A percentile compares a stretch with the other conserved stretches of the same genome.
Evolutionary conservation across 306 rosid species (phyloP).

Genomic region (Castanea mollissima): DNA sequence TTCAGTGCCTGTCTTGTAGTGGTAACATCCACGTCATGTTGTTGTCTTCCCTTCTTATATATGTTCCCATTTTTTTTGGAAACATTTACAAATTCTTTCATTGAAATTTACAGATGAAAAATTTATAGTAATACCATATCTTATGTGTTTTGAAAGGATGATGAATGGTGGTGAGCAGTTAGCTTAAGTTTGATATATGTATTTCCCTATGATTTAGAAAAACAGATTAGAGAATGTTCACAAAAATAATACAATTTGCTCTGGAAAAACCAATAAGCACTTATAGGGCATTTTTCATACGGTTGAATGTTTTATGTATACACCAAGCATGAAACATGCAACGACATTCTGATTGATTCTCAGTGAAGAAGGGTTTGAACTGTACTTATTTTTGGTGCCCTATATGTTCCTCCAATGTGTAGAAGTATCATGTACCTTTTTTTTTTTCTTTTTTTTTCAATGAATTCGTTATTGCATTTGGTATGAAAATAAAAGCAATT

Average conservation of each 20-base stretch:
- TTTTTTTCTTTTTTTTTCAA: background rate
- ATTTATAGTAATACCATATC: constrained; percentile 47
- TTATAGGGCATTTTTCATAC: no score
- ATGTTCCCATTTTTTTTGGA: constrained; percentile 57
- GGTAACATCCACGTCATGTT: constrained; percentile 26
- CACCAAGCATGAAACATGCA: background rate
- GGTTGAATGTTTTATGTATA: background rate
- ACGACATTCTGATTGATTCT: background rate
- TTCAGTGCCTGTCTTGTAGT: constrained; percentile 81
- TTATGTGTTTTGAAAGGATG: constrained; percentile 30
- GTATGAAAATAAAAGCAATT: background rate
- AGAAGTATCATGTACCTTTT: background rate
- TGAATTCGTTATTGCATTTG: background rate
- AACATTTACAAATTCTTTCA: constrained; percentile 77
- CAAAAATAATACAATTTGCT: constrained; percentile 21
- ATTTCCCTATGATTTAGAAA: constrained; percentile 28
- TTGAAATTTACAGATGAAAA: constrained; percentile 57
- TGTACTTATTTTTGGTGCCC: background rate
- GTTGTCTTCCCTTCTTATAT: constrained; percentile 17
- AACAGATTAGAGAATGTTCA: constrained; percentile 30
- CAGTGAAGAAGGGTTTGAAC: background rate
- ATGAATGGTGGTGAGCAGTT: constrained; percentile 30
- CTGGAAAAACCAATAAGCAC: background rate
- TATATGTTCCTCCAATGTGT: background rate
- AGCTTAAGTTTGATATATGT: constrained; percentile 31